Base-by-base conservation (phyloP, 2,329 filamentous ascomycete genomes). In the Claviceps citrina region DNA sequence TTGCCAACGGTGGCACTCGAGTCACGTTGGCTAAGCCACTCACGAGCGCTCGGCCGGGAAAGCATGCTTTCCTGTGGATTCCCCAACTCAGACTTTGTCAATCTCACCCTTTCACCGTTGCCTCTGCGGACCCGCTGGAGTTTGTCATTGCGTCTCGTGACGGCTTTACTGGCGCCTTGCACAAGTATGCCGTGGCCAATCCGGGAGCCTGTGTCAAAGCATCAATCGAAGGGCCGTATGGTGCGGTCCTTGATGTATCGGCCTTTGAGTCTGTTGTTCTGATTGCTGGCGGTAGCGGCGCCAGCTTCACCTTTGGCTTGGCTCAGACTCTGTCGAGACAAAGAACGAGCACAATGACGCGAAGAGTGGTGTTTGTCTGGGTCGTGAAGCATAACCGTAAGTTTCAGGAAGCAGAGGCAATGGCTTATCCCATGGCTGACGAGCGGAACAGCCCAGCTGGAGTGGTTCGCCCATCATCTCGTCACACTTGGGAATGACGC, bases 31-130 rank as follows among this genome's bases (percentile, higher is more conserved):
- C 62, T 37, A 70, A 71, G 52, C 62, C 66, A 3, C 66, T 67
- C 1, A 44, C 62, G 0, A 54, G 58, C 2, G 66, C 67, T 1
- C 53, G 58, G 2, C 65, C 75, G 0, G 76, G 74, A 2, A 70
- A 71, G 44, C 76, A 81, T 50, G 73, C 71, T 47, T 79, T 77
- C 49, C 54, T 81, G 24, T 80, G 73, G 73, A 66, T 80, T 6
- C 77, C 76, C 0, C 58, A 58, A 4, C 64, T 80, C 36, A 67
- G 75, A 8, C 47, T 60, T 2, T 58, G 70, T 15, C 71, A 80
- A 54, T 74, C 69, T 2, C 77, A 81, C 45, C 76, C 76, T 0
- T 80, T 80, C 47, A 79, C 75, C 2, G 71, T 79, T 36, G 68
- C 70, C 18, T 56, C 63, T 18, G 64, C 61, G 13, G 54, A 66